Base-by-base conservation (phyloP, 495 filamentous ascomycete genomes). In the Haplographium delicatum region DNA sequence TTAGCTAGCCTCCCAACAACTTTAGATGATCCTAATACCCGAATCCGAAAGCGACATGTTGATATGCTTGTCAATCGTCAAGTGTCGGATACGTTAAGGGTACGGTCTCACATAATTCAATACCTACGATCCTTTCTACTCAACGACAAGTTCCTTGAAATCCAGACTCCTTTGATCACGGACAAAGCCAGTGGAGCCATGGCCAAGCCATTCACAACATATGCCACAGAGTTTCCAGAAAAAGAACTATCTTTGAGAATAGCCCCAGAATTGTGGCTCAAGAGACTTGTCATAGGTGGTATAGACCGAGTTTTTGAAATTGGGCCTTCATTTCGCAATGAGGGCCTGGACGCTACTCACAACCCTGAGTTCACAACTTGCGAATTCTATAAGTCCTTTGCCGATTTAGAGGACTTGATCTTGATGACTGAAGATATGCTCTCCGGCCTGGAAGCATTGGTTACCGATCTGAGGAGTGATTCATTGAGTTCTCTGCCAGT, bases 291-390 rank as follows among this genome's bases (percentile, higher is more conserved):
- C 6, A 78, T 97, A 4, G 91, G 90, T 41, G 91, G 90, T n/a
- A 84, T 96, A 57, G 84, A 89, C 53, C 76, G 76, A 46, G 79
- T 98, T 24, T 98, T 93, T 63, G 93, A 98, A 70, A 88, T 98
- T 57, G 93, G 94, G 18, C 82, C 86, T 26, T 85, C 85, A 24
- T 98, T 98, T 67, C 82, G 93, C 35, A 97, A 98, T 68, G 93
- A 98, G 73, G 89, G 89, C 74, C 63, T 96, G 31, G 93, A 98
- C 68, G 78, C 83, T 20, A 95, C 87, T 0, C 93, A 96, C 67
- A 97, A 97, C 61, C 90, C 93, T 5, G 93, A 98, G 65, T 98
- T 96, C 69, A 90, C 86, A 20, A 96, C 85, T 27, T 96, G 91
- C 72, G 93, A 98, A 69, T 96, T 96, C 74, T 98, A 98, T 66